Evolutionary conservation across 768 basidiomycete genomes (phyloP).

Genomic region (Tubosaeta sp.): DNA sequence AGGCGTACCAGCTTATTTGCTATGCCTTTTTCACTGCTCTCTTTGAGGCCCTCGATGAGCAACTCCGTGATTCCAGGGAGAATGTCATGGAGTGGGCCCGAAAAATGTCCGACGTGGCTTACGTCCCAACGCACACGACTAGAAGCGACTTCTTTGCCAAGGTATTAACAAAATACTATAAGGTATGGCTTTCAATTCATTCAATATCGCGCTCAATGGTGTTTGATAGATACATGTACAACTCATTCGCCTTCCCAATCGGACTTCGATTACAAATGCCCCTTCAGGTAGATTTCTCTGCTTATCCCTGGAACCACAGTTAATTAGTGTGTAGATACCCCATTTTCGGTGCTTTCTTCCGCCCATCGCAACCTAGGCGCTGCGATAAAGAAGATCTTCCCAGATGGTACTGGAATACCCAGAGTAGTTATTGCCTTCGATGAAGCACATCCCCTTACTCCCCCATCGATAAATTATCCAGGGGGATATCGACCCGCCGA

Average conservation of each 20-base stretch:
- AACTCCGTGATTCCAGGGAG: neutral
- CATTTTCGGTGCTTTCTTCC: too few species aligned
- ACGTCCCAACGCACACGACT: neutral
- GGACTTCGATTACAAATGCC: too few species aligned
- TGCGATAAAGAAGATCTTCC: neutral
- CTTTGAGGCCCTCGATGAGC: neutral
- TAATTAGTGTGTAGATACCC: neutral
- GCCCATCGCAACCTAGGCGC: neutral
- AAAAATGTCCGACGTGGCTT: neutral
- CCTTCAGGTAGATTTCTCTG: neutral
- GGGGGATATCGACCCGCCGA: constrained; percentile 2
- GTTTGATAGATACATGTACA: neutral
- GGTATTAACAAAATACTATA: neutral
- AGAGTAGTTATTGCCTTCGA: constrained; percentile 15
- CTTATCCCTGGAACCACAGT: neutral
- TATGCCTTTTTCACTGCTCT: neutral
- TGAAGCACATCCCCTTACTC: constrained; percentile 8
- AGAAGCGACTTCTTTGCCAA: neutral
- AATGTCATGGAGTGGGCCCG: neutral
- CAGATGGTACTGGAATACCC: neutral
- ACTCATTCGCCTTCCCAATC: too few species aligned
- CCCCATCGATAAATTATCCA: neutral
- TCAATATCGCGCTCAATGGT: neutral
- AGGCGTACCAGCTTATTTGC: neutral
- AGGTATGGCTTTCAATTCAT: neutral